Evolutionary conservation across 352 stramenopile genomes (phyloP), one percentile per base, ranked within the genome.

Genomic region (Globisporangium parvum): DNA sequence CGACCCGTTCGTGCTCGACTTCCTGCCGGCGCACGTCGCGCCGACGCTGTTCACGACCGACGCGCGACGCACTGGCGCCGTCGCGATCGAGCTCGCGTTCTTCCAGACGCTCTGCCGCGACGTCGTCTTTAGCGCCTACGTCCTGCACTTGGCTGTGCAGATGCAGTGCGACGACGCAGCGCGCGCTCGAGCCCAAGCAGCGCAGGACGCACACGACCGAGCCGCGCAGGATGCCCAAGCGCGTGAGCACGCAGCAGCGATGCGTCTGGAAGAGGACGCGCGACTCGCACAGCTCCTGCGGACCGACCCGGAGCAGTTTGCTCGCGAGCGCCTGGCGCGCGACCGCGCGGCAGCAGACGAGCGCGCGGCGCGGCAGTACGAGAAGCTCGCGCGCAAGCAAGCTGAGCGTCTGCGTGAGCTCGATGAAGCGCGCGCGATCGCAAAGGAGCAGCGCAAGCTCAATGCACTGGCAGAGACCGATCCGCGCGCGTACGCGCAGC

Each of bases 1-100:
- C 4, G 82, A 92, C 55, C 59, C 71, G 21, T 90, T 88, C 53
- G 76, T 92, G 3, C 65, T 69, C 28, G 76, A 92, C 6, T 75
- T 88, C 47, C 57, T 87, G 50, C 56, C 89, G 3, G 53, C 37
- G 9, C 68, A 86, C 23, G 48, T 84, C 9, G 67, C 67, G 15
- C 65, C 77, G 5, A 54, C 47, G n/a, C 51, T 83, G 8, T 62
- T 77, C 23, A 17, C 53, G 11, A 41, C 49, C 9, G 21, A 51
- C n/a, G 44, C 53, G 9, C 15, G 44, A 12, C 47, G 55, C 10
- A 62, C 59, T 1, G 62, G 69, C 12, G 60, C 55, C 26, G 46
- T 41, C 35, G 60, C 73, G 17, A 73, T 91, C 42, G 81, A 92
- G 54, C 66, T 92, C 8, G 63, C 66, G 11, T 63, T 57, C n/a